Base-by-base conservation (phyloP, 768 basidiomycete species). In the Kockovaella imperatae region DNA sequence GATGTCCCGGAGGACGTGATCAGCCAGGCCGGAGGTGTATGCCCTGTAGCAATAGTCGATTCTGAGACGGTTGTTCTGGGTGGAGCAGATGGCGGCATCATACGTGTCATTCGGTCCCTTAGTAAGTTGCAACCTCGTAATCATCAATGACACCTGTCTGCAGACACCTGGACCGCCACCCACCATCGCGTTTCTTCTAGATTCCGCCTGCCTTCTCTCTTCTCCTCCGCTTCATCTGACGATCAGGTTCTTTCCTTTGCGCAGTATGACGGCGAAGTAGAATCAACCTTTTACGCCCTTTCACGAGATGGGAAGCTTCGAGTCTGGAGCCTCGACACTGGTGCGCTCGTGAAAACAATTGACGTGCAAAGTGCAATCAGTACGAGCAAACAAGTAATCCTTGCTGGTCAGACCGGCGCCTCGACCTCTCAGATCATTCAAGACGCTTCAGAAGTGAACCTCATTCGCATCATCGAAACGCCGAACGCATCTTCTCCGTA, bases 251-350 rank as follows among this genome's bases (percentile, higher is more conserved):
- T 64, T 43, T 53, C 59, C 1, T 56, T 62, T 28, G 56, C 58
- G 5, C 38, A 43, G n/a, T 57, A 38, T 32, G 43, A 48, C 5
- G 28, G 26, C 13, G 52, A 49, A 5, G 43, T 44, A 17, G 41
- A 49, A 11, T 35, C 47, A 3, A 26, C 52, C 2, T 30, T 57
- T 1, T 93, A 87, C 80, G 83, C 88, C 1, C 77, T 97, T 34
- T 89, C 90, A 7, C 77, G 88, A 46, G 88, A 95, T 74, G 78
- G 84, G 46, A 83, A 82, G 28, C 75, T 97, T 34, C 79, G 88
- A 31, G 75, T 86, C 35, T 96, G 90, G 90, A 83, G 84, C 54
- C 46, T 55, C 5, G 41, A 80, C 46, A 82, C 82, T 35, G 83
- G 86, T 63, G 77, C 83, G n/a, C 78, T 81, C 25, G 78, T 79